phyloP scores from a whole-genome alignment of 169 alveolate genomes.

The Cryptosporidium sp. region DNA sequence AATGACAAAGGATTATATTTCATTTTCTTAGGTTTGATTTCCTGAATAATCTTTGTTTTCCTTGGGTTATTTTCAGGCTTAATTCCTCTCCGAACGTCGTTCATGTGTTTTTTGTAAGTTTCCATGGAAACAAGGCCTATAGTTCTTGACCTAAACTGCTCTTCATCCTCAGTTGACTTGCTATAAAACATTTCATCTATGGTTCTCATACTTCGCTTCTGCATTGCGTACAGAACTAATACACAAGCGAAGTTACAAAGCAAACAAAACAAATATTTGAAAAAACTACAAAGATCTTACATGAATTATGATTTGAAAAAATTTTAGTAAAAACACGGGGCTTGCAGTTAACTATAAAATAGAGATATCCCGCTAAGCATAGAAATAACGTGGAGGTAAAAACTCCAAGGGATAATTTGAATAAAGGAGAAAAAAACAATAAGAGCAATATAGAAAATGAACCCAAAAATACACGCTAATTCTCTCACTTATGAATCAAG shows the following conservation, averaged over 20 bases:
- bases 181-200: slow-evolving; percentile 59
- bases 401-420: background rate
- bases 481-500: background rate
- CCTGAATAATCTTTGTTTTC: background rate
- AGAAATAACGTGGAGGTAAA: background rate
- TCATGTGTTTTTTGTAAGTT: slow-evolving; percentile 18
- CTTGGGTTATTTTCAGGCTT: background rate
- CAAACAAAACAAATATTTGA: background rate
- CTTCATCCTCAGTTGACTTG: slow-evolving; percentile 27
- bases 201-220: background rate
- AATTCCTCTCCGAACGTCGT: background rate
- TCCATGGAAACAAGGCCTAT: slow-evolving; percentile 29
- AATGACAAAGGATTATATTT: slow-evolving; percentile 20
- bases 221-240: background rate
- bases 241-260: background rate
- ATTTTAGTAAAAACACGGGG: background rate
- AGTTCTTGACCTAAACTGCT: slow-evolving; percentile 9
- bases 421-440: background rate
- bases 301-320: background rate
- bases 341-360: too few relatives aligned
- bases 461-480: background rate
- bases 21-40: background rate
- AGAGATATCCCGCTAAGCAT: slow-evolving; percentile 17
- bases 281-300: background rate
- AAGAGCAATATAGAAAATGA: slow-evolving; percentile 15